Evolutionary conservation across 164 flowering plant genomes (phyloP).

Genomic region (Brasenia schreberi): DNA sequence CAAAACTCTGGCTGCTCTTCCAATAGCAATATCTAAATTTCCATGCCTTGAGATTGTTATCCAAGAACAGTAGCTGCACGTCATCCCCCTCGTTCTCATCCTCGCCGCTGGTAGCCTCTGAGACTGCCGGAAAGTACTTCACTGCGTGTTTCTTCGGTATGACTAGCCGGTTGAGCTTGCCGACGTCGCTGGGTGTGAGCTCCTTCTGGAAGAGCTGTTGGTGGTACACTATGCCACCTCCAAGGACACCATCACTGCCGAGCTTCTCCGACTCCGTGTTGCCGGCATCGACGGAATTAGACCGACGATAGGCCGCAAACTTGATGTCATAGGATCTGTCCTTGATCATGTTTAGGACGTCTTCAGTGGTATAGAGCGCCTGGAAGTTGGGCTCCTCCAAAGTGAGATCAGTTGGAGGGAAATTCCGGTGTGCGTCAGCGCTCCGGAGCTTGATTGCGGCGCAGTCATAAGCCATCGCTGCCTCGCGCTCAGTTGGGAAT

Average conservation of each 20-base stretch:
- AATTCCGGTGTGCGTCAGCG: slow-evolving; percentile 28
- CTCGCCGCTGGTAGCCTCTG: slow-evolving; percentile 6
- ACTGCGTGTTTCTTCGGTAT: slow-evolving; percentile 62
- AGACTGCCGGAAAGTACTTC: slow-evolving; percentile 30
- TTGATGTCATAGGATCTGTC: slow-evolving; percentile 30
- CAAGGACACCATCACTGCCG: background rate
- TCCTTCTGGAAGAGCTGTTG: slow-evolving; percentile 54
- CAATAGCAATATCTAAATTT: slow-evolving; percentile 67
- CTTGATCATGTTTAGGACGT: slow-evolving; percentile 37
- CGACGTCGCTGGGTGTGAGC: slow-evolving; percentile 78
- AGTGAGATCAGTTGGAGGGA: slow-evolving; percentile 20
- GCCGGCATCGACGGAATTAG: slow-evolving; percentile 1
- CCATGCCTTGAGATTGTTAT: slow-evolving; percentile 37
- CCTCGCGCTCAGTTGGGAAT: slow-evolving; percentile 37
- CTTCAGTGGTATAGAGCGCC: slow-evolving; percentile 11
- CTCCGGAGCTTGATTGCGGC: slow-evolving; percentile 34
- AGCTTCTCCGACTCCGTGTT: background rate
- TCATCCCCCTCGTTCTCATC: slow-evolving; percentile 14
- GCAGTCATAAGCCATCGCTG: slow-evolving; percentile 53
- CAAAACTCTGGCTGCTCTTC: slow-evolving; percentile 77
- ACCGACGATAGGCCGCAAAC: slow-evolving; percentile 18
- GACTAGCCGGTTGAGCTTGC: slow-evolving; percentile 71
- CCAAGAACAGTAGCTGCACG: slow-evolving; percentile 26
- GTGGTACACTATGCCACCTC: slow-evolving; percentile 11
- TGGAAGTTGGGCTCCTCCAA: slow-evolving; percentile 30